Base-by-base conservation (phyloP, 2,329 filamentous ascomycete genomes). In the Incumbomyces lentus region DNA sequence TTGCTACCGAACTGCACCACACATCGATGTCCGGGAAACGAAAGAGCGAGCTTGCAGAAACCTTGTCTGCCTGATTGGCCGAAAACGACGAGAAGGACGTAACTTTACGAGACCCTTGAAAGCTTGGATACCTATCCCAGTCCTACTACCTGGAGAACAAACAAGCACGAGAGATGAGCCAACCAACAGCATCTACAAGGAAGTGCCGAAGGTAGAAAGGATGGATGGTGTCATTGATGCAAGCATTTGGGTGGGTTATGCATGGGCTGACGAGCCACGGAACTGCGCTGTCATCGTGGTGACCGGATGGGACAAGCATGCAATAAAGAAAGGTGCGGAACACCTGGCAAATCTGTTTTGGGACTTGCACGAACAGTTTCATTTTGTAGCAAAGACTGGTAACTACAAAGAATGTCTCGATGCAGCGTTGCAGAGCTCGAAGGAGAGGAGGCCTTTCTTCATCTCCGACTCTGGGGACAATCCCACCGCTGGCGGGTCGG, bases 381-480 rank as follows among this genome's bases (percentile, higher is more conserved):
- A 63, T n/a, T 76, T 76, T 39, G 73, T 73, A 2, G 73, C 71
- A 0, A 71, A 71, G 0, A 71, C 72, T 0, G 73, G 70, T 0
- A 66, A 67, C 0, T 69, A 73, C 36, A 55, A 56, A 0, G 64
- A 70, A 50, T 75, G 72, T 34, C 58, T 76, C 0, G 68, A 74
- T 45, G 55, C 59, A 0, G 73, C 72, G 0, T 54, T 75, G 7
- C 50, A 53, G 4, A 65, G 68, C 0, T 47, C 56, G 1, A 42
- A 42, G 26, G 12, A 14, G 12, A 58, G 62, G 13, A 64, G 64
- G 6, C 73, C 73, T 0, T 76, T 66, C 49, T 76, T 75, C 54
- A 70, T 76, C 47, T 76, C 72, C 0, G 73, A 76, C 55, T 75
- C 72, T 1, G 73, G 73, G 0, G 73, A 76, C 48, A 76, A 76